Base-by-base conservation (phyloP, 306 rosid genomes). In the Malus sylvestris region DNA sequence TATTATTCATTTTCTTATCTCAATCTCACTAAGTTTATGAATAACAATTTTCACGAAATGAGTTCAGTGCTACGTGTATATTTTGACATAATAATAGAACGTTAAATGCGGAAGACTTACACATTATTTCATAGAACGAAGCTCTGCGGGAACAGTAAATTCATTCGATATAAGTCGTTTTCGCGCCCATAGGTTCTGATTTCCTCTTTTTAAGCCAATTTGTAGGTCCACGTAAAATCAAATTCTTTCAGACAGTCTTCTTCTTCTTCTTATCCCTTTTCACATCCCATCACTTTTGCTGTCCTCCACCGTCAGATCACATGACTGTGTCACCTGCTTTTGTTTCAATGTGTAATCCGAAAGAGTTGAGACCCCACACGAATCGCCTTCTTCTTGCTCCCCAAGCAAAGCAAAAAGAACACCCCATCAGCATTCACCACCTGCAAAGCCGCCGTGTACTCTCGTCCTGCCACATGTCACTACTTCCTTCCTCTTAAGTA, bases 341-440 rank as follows among this genome's bases (percentile, higher is more conserved):
- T 5, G 45, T n/a, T 14, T 7, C 63, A 51, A 29, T 9, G 4
- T 13, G 10, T 30, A 71, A 4, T 25, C 60, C 30, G 11, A 33
- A 14, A 6, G 16, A 46, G 38, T 32, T 32, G 14, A 60, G 2
- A 35, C 49, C 75, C 18, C 20, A 33, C 75, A 53, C 11, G 23
- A 53, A 71, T 33, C 65, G 46, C 49, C 46, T 20, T 32, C 67
- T 72, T 58, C 76, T 73, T 73, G 68, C 68, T 38, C 30, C 40
- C 68, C 76, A 73, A 73, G 55, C 76, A 38, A 73, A 73, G 23
- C 16, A 42, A 42, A 42, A 42, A 42, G 45, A 42, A 42, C 45
- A 13, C 10, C n/a, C 14, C 22, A 14, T 27, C 44, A 9, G 55
- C 62, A 8, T 42, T 42, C 45, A 42, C 45, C 45, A 9, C 45